phyloP scores from a whole-genome alignment of 805 yeast species.

The Metschnikowia matae region DNA sequence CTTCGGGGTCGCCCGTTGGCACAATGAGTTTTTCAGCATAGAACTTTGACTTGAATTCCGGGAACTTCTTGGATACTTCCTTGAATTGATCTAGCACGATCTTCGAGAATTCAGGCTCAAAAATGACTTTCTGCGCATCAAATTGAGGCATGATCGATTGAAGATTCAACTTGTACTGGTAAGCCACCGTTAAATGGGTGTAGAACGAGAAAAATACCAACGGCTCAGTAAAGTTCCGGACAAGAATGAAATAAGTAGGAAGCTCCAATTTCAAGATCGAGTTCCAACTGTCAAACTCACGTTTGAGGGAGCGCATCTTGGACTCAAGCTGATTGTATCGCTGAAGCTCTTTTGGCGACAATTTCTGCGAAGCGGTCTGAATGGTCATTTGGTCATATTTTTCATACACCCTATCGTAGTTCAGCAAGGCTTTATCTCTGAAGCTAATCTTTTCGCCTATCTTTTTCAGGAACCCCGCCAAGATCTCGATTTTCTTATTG shows the following conservation, averaged over 20 bases:
- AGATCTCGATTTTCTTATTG: conserved; percentile 15
- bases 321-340: conserved; percentile 22
- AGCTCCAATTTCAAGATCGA: conserved; percentile 41
- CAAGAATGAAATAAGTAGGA: conserved; percentile 39
- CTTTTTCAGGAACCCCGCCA: conserved; percentile 16
- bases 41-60: not conserved
- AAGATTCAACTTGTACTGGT: conserved; percentile 27
- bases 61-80: not conserved
- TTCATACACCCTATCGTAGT: conserved; percentile 32
- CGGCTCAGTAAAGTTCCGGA: conserved; percentile 27
- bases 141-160: conserved; percentile 13
- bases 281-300: conserved; percentile 35
- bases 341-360: conserved; percentile 28
- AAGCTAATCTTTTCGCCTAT: conserved; percentile 26
- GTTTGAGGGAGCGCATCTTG: conserved; percentile 22
- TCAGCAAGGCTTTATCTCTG: conserved; percentile 34
- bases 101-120: not conserved
- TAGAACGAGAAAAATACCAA: conserved; percentile 34
- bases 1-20: not conserved
- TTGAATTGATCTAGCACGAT: not conserved
- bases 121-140: conserved; percentile 6
- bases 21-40: not conserved
- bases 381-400: conserved; percentile 26
- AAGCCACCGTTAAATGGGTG: conserved; percentile 31
- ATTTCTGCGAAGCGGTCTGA: conserved; percentile 33